Evolutionary conservation across 2,329 filamentous ascomycete genomes (phyloP).

Genomic region (Sclerotinia minor): DNA sequence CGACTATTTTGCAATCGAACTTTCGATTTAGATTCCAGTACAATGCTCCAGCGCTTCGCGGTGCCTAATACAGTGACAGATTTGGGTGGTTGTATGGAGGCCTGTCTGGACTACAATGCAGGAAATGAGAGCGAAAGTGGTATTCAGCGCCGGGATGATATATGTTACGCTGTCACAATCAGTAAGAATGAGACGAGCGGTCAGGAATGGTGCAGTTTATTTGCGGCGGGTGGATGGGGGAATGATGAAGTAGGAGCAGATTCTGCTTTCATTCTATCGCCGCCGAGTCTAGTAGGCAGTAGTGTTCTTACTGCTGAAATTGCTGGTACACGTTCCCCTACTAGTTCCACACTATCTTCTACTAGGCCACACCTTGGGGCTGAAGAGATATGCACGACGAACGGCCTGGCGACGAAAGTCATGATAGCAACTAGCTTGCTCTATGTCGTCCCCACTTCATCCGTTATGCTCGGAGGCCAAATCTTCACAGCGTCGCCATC

Average conservation of each 20-base stretch:
- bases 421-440: not conserved
- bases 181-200: not conserved
- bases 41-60: not conserved
- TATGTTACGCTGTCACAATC: not conserved
- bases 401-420: not conserved
- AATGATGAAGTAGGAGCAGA: not conserved
- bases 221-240: not conserved
- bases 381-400: not conserved
- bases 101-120: not conserved
- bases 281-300: not conserved
- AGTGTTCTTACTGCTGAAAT: too few species aligned
- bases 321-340: not conserved
- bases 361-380: not conserved
- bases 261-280: not conserved
- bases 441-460: not conserved
- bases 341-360: not conserved
- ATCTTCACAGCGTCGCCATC: not conserved
- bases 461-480: not conserved
- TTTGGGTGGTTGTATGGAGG: not conserved
- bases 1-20: slow-evolving; percentile 9
- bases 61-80: not conserved
- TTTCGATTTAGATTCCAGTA: not conserved
- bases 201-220: not conserved
- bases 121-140: not conserved
- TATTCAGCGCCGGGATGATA: too few species aligned